These are phyloP conservation scores for Clathrospora elynae DNA, from an alignment of 2,329 filamentous ascomycete genomes.

Conservation along the genomic window DNA sequence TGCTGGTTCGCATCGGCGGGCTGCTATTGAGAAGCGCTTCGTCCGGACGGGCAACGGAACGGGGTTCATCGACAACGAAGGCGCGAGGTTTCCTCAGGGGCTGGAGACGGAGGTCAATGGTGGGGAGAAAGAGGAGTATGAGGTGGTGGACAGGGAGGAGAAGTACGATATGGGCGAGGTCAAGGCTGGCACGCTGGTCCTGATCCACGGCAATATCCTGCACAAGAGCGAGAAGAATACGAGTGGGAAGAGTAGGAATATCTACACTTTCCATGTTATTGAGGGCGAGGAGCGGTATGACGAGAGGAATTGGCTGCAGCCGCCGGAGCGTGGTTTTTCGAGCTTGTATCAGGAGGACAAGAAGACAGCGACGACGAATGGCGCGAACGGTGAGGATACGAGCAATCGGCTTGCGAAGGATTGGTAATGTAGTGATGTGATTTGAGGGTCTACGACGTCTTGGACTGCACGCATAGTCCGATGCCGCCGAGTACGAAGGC, in stretches of 20 bases:
- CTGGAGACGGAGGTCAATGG: constrained; percentile 50
- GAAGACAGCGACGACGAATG: neutral
- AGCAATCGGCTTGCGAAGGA: constrained; percentile 19
- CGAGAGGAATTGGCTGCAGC: constrained; percentile 89
- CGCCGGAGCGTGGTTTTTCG: constrained; percentile 78
- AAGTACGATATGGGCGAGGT: constrained; percentile 83
- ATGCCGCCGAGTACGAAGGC: constrained; percentile 77
- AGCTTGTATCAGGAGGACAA: constrained; percentile 58
- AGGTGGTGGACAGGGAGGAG: constrained; percentile 48
- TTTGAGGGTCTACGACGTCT: constrained; percentile 32
- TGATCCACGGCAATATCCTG: constrained; percentile 94
- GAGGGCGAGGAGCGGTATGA: constrained; percentile 83
- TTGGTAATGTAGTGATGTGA: constrained; percentile 17
- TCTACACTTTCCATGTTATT: constrained; percentile 97
- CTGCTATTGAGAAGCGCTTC: constrained; percentile 73
- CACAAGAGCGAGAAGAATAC: constrained; percentile 96
- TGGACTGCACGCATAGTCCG: constrained; percentile 75
- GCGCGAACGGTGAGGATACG: neutral
- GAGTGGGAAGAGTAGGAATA: constrained; percentile 84
- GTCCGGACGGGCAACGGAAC: constrained; percentile 64
- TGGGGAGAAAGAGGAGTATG: constrained; percentile 32
- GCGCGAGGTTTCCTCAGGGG: constrained; percentile 63
- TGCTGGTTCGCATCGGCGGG: constrained; percentile 77
- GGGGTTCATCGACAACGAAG: constrained; percentile 66
- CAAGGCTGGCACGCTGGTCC: constrained; percentile 84